A percentile compares a stretch with the other conserved stretches of the same genome.
These are phyloP conservation scores for Trichomonas vaginalis DNA, from an alignment of 208 protist species.

Conservation along the genomic window DNA sequence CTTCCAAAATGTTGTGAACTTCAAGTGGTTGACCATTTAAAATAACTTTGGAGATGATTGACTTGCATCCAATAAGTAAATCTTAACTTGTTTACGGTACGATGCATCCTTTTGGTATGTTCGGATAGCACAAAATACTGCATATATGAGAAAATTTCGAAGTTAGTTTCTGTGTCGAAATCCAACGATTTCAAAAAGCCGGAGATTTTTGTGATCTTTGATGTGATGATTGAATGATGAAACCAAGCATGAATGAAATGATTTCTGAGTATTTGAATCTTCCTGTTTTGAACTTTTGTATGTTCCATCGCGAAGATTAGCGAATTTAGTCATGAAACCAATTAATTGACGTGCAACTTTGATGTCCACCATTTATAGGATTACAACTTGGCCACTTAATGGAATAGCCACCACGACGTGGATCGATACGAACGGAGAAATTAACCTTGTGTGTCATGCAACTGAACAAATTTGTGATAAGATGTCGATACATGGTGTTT, in stretches of 20 bases:
- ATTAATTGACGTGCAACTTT: not conserved
- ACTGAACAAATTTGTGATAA: not conserved
- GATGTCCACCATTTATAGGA: not conserved
- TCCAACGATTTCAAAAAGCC: not conserved
- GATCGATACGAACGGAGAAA: not conserved
- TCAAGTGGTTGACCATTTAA: not conserved
- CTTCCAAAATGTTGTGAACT: not conserved
- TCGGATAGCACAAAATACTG: not conserved
- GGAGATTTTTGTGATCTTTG: not conserved
- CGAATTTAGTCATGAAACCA: not conserved
- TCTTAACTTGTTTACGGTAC: not conserved
- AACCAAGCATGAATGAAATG: not conserved
- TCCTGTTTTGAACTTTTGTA: not conserved
- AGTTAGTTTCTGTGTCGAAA: not conserved
- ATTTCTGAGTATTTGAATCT: not conserved
- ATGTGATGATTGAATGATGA: not conserved
- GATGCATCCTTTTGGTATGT: not conserved
- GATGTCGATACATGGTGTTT: not conserved
- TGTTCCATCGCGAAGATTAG: not conserved
- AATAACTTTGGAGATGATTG: not conserved
- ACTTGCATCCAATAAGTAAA: not conserved
- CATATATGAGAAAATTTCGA: not conserved
- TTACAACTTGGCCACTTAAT: too few species aligned
- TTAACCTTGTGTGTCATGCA: not conserved
- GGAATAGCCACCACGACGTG: too few species aligned